These are phyloP conservation scores for Rutstroemia sydowiana DNA, from an alignment of 2,329 filamentous ascomycete genomes.

Conservation along the genomic window DNA sequence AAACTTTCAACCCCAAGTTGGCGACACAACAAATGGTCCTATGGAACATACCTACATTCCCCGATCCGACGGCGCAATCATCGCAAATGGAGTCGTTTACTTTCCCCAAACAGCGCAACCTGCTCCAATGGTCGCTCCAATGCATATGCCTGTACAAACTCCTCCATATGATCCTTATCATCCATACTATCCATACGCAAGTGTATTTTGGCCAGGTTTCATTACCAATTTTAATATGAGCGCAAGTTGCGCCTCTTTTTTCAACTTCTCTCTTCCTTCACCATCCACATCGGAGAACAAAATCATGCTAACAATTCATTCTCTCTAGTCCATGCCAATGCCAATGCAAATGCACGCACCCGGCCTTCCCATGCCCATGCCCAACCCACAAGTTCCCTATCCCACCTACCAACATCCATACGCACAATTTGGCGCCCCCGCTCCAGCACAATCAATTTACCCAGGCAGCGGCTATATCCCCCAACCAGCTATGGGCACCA, in stretches of 20 bases:
- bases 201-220: not conserved
- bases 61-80: slow-evolving; percentile 28
- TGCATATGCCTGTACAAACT: not conserved
- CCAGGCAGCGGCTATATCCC: slow-evolving; percentile 12
- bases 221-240: not conserved
- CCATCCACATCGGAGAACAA: no score
- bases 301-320: no score
- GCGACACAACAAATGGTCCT: slow-evolving; percentile 49
- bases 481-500: slow-evolving; percentile 14
- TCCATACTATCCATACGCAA: not conserved
- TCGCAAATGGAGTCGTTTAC: slow-evolving; percentile 19
- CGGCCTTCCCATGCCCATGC: not conserved
- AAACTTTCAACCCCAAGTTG: slow-evolving; percentile 52
- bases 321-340: no score
- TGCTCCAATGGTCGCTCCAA: not conserved
- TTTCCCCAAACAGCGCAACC: slow-evolving; percentile 13
- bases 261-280: not conserved
- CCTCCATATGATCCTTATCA: not conserved
- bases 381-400: not conserved
- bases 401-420: not conserved
- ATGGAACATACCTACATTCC: slow-evolving; percentile 49
- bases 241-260: not conserved
- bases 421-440: not conserved
- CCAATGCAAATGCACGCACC: not conserved
- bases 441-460: slow-evolving; percentile 8